phyloP scores from a whole-genome alignment of 1,284 basidiomycete genomes.

The Irpex lacteus region DNA sequence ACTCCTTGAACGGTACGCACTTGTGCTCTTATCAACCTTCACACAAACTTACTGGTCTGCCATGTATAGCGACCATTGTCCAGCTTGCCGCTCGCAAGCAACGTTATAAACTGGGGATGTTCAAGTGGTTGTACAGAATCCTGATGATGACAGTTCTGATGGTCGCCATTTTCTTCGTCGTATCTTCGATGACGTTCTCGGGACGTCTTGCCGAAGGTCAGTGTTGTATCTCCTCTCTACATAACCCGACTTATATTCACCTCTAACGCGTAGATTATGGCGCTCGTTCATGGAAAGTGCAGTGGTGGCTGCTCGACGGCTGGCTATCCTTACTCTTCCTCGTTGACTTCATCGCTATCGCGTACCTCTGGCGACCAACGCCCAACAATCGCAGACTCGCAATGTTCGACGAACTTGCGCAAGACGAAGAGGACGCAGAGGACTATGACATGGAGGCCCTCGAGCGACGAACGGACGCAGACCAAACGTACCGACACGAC shows the following conservation, averaged over 20 bases:
- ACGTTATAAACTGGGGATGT: constrained; percentile 84
- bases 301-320: constrained; percentile 98
- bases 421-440: constrained; percentile 91
- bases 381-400: constrained; percentile 87
- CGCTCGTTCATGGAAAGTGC: constrained; percentile 88
- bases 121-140: constrained; percentile 83
- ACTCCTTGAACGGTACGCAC: constrained; percentile 74
- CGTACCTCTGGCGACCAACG: constrained; percentile 93
- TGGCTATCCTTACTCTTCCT: constrained; percentile 89
- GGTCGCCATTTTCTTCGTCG: constrained; percentile 88
- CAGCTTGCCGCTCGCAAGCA: constrained; percentile 86
- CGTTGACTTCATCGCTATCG: constrained; percentile 76
- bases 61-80: constrained; percentile 68
- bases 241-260: neutral
- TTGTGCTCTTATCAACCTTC: constrained; percentile 2
- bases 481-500: constrained; percentile 35
- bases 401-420: constrained; percentile 83
- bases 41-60: neutral
- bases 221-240: neutral
- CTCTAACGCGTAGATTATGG: constrained; percentile 70
- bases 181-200: constrained; percentile 90
- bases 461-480: constrained; percentile 44
- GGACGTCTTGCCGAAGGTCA: constrained; percentile 85
- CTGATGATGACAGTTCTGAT: constrained; percentile 83
- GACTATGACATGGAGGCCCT: constrained; percentile 87